These are phyloP conservation scores for Boletus eberwhitei DNA, from an alignment of 768 basidiomycete species.

Conservation along the genomic window DNA sequence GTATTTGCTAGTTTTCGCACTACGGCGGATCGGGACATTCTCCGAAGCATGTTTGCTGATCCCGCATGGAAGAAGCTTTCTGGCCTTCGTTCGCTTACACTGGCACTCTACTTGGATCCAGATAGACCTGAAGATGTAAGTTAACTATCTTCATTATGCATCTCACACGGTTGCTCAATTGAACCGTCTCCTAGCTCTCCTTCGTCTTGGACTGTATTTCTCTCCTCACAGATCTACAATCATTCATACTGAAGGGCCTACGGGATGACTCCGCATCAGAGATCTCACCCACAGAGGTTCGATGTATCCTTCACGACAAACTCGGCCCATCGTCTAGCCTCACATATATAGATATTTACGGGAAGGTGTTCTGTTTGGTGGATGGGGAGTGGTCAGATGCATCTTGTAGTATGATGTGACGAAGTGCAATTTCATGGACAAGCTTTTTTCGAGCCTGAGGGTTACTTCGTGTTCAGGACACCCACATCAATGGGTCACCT, in stretches of 20 bases:
- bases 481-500: conserved; percentile 44
- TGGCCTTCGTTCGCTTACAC: conserved; percentile 8
- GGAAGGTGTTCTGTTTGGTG: background rate
- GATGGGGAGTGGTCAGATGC: conserved; percentile 6
- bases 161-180: background rate
- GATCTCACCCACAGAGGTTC: background rate
- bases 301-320: background rate
- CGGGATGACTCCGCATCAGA: too few species aligned
- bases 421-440: background rate
- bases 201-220: background rate
- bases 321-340: background rate
- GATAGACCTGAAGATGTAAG: background rate
- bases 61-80: background rate
- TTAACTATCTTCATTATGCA: background rate
- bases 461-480: conserved; percentile 8
- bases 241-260: background rate
- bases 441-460: background rate
- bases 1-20: fast-evolving
- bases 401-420: background rate
- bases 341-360: background rate
- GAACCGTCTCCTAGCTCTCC: background rate
- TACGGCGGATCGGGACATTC: too few species aligned
- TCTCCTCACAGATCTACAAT: background rate
- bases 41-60: background rate
- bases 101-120: background rate